These are phyloP conservation scores for Gracilaria domingensis DNA, from an alignment of 23 red algal species.

Conservation along the genomic window DNA sequence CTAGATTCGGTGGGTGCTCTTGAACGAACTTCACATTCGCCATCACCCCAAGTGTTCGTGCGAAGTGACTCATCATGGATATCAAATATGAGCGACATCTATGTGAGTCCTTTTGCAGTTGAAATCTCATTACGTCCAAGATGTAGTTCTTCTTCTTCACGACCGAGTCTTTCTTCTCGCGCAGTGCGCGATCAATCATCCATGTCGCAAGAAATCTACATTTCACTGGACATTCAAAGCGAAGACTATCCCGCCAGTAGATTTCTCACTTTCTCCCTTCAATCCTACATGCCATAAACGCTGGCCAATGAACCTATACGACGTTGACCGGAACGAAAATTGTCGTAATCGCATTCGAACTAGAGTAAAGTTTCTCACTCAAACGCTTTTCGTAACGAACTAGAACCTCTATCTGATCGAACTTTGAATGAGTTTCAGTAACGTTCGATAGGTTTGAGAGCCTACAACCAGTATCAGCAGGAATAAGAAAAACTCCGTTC, in stretches of 20 bases:
- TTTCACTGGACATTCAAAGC: neutral
- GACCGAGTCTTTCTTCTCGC: neutral
- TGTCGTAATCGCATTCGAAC: neutral
- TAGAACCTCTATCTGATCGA: neutral
- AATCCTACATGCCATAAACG: neutral
- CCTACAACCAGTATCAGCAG: neutral
- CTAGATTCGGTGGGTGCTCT: neutral
- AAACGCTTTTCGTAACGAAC: no score
- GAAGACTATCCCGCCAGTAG: neutral
- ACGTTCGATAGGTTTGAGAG: no score
- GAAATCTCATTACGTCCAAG: neutral
- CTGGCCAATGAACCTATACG: neutral
- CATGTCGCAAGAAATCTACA: neutral
- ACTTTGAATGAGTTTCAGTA: neutral
- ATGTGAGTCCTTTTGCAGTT: neutral
- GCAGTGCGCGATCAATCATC: neutral
- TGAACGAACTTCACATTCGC: neutral
- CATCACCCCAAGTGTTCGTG: neutral
- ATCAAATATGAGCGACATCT: neutral
- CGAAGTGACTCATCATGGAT: neutral
- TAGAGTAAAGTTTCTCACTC: neutral
- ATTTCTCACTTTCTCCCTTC: neutral
- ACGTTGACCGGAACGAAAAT: neutral
- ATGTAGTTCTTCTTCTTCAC: neutral
- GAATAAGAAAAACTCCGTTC: neutral